Evolutionary conservation across 495 filamentous ascomycete genomes (phyloP), one percentile per base, ranked within the genome.

Genomic region (Xylaria bambusicola): DNA sequence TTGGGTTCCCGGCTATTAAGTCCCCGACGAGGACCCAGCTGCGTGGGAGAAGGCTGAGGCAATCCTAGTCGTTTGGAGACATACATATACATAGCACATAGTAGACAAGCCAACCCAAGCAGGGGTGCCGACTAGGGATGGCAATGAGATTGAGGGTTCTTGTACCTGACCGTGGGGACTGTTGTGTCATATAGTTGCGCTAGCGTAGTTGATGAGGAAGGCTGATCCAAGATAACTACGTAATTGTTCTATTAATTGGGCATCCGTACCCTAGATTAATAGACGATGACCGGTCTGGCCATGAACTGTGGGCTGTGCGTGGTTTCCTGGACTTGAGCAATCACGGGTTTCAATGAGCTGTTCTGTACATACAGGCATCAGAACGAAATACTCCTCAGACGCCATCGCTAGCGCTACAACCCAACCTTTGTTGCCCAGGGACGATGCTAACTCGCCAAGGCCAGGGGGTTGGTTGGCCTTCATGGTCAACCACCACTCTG

Each of bases 21-120:
- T 18, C 46, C 48, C 48, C 29, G 48, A 49, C 8, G 13, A 33
- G 6, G 46, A 51, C 48, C 48, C 55, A 50, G 55, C 45, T 40
- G 35, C 26, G 23, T 50, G 55, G 55, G 46, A 58, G 55, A 48
- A 50, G 55, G 55, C 45, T 50, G 55, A 58, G 45, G 48, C 12
- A 17, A 49, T 42, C 55, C 55, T 33, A 45, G 45, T 33, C 33
- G 44, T 31, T 54, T 54, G 57, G 57, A 44, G 38, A 45, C 18
- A 20, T 31, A n/a, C n/a, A n/a, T n/a, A n/a, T n/a, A n/a, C n/a
- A n/a, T n/a, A n/a, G n/a, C n/a, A n/a, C n/a, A n/a, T n/a, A n/a
- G n/a, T n/a, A 20, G 42, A 45, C 47, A 44, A 52, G 33, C 33
- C 48, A 27, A 20, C 47, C n/a, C 36, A 41, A 23, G 48, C 51